Conservation (phyloP, 2,329 filamentous ascomycete species). For the Ceratocystis diversiconidia region DNA sequence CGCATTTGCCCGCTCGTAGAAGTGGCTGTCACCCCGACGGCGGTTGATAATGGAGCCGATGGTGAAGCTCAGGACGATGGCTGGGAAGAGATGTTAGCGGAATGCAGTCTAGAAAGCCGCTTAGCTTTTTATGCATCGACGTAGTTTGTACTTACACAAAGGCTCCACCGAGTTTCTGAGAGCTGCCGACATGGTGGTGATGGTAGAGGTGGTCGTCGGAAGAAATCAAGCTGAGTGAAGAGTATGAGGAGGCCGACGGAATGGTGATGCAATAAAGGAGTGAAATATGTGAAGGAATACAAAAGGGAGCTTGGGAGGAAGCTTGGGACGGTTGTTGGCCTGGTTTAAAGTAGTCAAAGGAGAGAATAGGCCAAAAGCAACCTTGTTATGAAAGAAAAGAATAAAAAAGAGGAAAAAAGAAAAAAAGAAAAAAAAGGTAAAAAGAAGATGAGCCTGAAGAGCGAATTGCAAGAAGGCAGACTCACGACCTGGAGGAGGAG, state of each 20-base stretch:
- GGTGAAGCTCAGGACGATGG: conserved; percentile 13
- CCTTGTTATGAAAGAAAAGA: not conserved
- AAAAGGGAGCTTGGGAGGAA: not conserved
- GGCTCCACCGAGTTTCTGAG: conserved; percentile 15
- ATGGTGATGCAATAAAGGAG: not conserved
- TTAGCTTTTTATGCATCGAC: too few relatives aligned
- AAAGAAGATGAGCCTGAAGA: not conserved
- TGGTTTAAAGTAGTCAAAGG: not conserved
- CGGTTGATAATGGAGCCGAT: conserved; percentile 14
- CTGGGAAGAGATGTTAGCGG: conserved; percentile 2
- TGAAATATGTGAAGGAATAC: conserved; percentile 9
- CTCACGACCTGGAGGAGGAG: not conserved
- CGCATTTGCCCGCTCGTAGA: conserved; percentile 9
- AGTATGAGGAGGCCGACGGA: not conserved
- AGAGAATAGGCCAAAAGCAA: not conserved
- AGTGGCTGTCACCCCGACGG: conserved; percentile 9
- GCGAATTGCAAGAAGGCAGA: not conserved
- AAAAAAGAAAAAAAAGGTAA: not conserved
- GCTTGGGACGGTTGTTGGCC: not conserved
- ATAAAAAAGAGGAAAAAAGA: not conserved
- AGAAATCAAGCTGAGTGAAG: not conserved
- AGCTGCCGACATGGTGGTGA: conserved; percentile 8
- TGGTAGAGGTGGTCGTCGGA: not conserved
- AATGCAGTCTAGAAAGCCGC: not conserved
- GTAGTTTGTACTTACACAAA: conserved; percentile 10